Evolutionary conservation across 2,329 filamentous ascomycete species (phyloP), one percentile per base, ranked within the genome.

Genomic region (Tolypocladium album): DNA sequence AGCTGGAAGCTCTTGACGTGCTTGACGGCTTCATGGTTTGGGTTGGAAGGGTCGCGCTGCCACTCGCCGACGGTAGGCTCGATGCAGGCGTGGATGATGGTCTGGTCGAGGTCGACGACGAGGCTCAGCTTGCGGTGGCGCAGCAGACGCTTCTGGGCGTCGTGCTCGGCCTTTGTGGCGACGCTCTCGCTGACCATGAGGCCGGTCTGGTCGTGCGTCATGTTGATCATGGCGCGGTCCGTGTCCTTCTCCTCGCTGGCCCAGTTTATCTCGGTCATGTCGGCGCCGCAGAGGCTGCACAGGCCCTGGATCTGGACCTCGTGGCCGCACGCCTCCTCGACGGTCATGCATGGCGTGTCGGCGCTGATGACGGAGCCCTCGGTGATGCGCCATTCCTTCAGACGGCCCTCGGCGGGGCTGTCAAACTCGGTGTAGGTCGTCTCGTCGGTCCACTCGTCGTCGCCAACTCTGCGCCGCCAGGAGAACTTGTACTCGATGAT

Each of bases 21-120:
- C 71, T 92, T 92, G 67, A 99, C 88, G 5, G 92, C 90, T 24
- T 89, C 85, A 72, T 97, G 87, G 68, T 99, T 99, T 22, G 94
- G 92, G 67, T 96, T 97, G 4, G 85, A 81, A 31, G 88, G 85
- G 72, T 99, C 92, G 57, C 85, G 82, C 78, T 96, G 90, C 94
- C 94, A 99, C 72, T 99, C 93, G 64, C 88, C 92, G 59, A 99
- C 88, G 0, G 94, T 99, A 8, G 92, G 93, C 67, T 99, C 94
- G 68, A 97, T 95, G 63, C 92, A 96, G 34, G 94, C 94, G 73
- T 99, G 94, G 66, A 99, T 99, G 68, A 99, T 94, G 60, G 94
- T 99, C 78, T 97, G 93, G 72, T 99, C 94, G 59, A 99, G 80
- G 79, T 99, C 94, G 67, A 99, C 94, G 34, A 99, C 94, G 53